A percentile compares a stretch with the other conserved stretches of the same genome.
These are phyloP conservation scores for Polyporus arcularius DNA, from an alignment of 768 basidiomycete species.

Conservation along the genomic window DNA sequence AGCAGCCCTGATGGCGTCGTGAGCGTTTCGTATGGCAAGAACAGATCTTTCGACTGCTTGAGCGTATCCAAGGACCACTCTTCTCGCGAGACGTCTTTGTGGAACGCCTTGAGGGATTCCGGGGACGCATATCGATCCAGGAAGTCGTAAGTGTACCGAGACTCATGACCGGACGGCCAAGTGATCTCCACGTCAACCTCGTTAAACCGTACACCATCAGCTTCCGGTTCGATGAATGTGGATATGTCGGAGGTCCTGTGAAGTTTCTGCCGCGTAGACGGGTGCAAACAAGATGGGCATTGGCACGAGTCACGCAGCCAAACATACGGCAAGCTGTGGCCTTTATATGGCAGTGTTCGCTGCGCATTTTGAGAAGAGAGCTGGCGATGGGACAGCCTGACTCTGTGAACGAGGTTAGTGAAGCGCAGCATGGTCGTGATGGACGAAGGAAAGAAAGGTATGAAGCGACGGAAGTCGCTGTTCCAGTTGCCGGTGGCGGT, in stretches of 20 bases:
- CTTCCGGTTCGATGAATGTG: constrained; percentile 32
- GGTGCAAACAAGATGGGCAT: constrained; percentile 72
- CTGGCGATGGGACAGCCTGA: neutral
- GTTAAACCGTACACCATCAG: constrained; percentile 42
- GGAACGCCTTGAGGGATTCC: constrained; percentile 40
- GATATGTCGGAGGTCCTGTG: constrained; percentile 54
- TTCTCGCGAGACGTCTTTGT: constrained; percentile 40
- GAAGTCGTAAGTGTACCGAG: constrained; percentile 52
- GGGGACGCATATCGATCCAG: constrained; percentile 49
- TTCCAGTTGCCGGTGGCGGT: constrained; percentile 7
- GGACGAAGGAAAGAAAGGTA: too few species aligned
- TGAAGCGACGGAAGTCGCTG: too few species aligned
- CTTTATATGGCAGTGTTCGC: constrained; percentile 20
- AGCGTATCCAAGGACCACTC: constrained; percentile 51
- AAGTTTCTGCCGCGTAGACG: constrained; percentile 76
- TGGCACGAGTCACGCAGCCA: constrained; percentile 89
- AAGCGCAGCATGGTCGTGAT: too few species aligned
- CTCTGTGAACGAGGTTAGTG: too few species aligned
- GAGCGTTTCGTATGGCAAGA: constrained; percentile 57
- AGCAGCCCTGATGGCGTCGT: constrained; percentile 47
- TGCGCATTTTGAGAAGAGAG: neutral
- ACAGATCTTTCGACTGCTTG: constrained; percentile 43
- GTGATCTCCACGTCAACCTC: constrained; percentile 48
- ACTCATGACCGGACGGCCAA: constrained; percentile 65
- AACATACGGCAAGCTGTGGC: constrained; percentile 44